Base-by-base conservation (phyloP, 805 yeast genomes). In the Yueomyces sp. region DNA sequence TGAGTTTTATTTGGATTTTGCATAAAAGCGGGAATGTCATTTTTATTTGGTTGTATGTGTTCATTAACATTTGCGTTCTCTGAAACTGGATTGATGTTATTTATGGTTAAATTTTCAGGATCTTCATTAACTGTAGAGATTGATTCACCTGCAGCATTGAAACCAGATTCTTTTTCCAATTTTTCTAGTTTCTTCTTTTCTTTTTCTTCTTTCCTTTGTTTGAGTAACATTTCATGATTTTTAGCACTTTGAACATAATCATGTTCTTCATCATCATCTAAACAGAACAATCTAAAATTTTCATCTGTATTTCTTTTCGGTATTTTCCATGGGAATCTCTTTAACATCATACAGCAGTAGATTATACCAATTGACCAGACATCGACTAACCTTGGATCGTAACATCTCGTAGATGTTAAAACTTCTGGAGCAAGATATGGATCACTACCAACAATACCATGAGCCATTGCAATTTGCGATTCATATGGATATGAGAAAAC, bases 361-460 rank as follows among this genome's bases (percentile, higher is more conserved):
- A 84, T 84, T 34, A 84, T 84, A 26, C 85, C 94, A 40, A 82
- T 68, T 4, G 92, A 82, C 94, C 94, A 84, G 32, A 84, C 72
- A 63, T 84, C 94, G 30, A 81, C 87, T 36, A 76, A 75, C 57
- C 78, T 79, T 8, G 94, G 88, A 59, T 84, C 86, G 57, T 82
- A 84, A 31, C 72, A 71, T 39, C 57, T 59, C 2, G 64, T 56
- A 2, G 72, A 65, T 3, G 68, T 57, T 43, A 81, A 66, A 19
- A 82, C 88, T 62, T 84, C 94, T 1, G 94, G 94, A 1, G 92
- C 92, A 52, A 84, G 69, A 59, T 84, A 84, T 8, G 94, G 94
- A 62, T 84, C 94, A 12, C 85, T 78, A 9, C 94, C 94, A 44
- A 83, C 88, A 47, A 84, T 74, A 4, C 92, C 92, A 52, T 76